Conservation (phyloP, 2,329 filamentous ascomycete genomes). For the Colletotrichum godetiae region DNA sequence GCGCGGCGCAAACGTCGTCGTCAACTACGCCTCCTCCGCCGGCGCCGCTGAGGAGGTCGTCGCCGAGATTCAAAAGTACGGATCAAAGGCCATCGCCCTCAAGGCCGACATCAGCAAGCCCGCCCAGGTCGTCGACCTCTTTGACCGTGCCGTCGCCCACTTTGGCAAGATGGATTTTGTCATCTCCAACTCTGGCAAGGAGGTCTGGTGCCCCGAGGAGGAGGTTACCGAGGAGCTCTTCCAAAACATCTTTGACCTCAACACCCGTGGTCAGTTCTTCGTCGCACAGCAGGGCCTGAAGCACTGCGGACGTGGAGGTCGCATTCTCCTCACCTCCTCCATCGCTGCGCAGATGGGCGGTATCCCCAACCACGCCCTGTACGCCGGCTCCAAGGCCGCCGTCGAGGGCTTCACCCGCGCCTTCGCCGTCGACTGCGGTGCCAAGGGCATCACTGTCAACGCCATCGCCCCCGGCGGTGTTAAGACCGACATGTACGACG, state of each 20-base stretch:
- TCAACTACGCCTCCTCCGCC: conserved; percentile 73
- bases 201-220: conserved; percentile 77
- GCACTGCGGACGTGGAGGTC: conserved; percentile 75
- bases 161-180: conserved; percentile 79
- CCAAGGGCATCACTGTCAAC: conserved; percentile 76
- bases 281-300: conserved; percentile 81
- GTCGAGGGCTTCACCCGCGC: conserved; percentile 79
- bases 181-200: conserved; percentile 78
- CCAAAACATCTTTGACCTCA: conserved; percentile 78
- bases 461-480: conserved; percentile 79
- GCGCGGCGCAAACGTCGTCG: conserved; percentile 72
- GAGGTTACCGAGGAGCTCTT: conserved; percentile 78
- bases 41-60: conserved; percentile 68
- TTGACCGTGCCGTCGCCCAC: conserved; percentile 72
- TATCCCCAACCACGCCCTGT: conserved; percentile 76
- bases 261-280: conserved; percentile 80
- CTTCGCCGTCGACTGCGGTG: conserved; percentile 78
- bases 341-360: conserved; percentile 75
- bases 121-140: conserved; percentile 69
- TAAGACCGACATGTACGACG: conserved; percentile 82
- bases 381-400: conserved; percentile 78
- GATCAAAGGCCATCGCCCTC: conserved; percentile 67
- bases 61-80: conserved; percentile 63
- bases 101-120: conserved; percentile 74
- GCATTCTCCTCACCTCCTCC: conserved; percentile 78